Percentiles rank a stretch among this genome's conserved stretches.
phyloP scores from a whole-genome alignment of 1,284 basidiomycete species.

The Ustilago lituana region DNA sequence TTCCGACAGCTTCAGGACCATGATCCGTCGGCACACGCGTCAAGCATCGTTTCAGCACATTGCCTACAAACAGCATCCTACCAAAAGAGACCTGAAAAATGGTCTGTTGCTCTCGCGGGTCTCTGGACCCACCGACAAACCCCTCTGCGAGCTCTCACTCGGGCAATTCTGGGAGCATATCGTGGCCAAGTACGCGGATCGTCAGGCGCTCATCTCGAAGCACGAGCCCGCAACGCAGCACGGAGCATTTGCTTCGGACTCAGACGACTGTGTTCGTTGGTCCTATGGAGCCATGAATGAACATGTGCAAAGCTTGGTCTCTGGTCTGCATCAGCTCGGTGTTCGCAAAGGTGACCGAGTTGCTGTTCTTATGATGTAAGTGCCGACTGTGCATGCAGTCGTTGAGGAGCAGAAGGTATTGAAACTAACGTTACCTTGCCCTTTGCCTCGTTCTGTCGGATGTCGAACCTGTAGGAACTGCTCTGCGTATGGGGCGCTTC shows the following conservation, averaged over 20 bases:
- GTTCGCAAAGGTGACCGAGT: constrained; percentile 81
- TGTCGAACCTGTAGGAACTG: constrained; percentile 21
- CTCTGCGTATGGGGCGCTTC: constrained; percentile 80
- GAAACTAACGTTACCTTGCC: too few species aligned
- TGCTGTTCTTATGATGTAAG: constrained; percentile 77
- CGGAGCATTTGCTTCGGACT: constrained; percentile 67
- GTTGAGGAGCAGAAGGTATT: too few species aligned
- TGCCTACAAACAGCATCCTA: constrained; percentile 29
- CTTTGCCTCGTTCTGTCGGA: too few species aligned
- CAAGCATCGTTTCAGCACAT: constrained; percentile 14
- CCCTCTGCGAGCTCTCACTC: constrained; percentile 75
- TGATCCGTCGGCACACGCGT: constrained; percentile 3
- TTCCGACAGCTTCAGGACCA: neutral
- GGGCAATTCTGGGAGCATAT: constrained; percentile 75
- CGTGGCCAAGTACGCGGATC: constrained; percentile 70
- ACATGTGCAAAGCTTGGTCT: constrained; percentile 76
- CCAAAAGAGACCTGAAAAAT: constrained; percentile 2
- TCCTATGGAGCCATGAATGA: constrained; percentile 77
- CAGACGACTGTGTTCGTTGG: constrained; percentile 75
- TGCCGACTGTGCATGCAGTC: neutral
- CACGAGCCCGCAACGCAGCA: constrained; percentile 74
- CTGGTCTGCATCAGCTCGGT: constrained; percentile 75
- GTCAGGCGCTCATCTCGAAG: constrained; percentile 76
- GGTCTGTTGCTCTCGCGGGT: constrained; percentile 50
- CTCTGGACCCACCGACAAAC: constrained; percentile 73